Conservation (phyloP, 2,329 filamentous ascomycete species). For the Plectosphaerella cucumerina region DNA sequence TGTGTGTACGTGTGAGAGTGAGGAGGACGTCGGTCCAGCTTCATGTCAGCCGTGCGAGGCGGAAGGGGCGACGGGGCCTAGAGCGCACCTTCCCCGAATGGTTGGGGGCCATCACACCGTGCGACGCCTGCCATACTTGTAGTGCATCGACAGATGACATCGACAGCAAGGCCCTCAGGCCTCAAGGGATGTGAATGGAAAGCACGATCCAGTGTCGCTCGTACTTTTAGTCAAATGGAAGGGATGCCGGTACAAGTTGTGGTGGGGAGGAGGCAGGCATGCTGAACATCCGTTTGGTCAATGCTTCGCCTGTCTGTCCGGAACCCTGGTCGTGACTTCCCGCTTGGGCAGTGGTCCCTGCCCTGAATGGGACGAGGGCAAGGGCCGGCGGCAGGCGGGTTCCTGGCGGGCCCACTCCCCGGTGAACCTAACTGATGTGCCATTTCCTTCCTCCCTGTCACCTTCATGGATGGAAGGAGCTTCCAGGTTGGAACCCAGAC, state of each 20-base stretch:
- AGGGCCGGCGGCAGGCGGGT: neutral
- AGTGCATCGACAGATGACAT: too few relatives aligned
- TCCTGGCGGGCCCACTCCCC: slow-evolving; percentile 1
- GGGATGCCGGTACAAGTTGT: too few relatives aligned
- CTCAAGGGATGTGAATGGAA: neutral
- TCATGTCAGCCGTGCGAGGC: neutral
- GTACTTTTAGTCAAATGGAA: too few relatives aligned
- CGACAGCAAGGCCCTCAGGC: neutral
- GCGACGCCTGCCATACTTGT: neutral
- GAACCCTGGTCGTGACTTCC: neutral
- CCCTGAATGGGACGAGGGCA: neutral
- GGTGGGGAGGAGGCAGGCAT: neutral
- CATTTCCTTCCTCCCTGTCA: too few relatives aligned
- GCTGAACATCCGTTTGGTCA: neutral
- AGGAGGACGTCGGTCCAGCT: neutral
- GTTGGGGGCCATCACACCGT: neutral
- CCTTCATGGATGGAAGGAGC: too few relatives aligned
- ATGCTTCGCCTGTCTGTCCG: neutral
- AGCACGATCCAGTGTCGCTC: neutral
- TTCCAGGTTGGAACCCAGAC: too few relatives aligned
- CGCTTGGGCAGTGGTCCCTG: neutral
- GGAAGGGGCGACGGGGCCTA: neutral
- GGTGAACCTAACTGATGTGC: neutral
- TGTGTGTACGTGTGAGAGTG: neutral
- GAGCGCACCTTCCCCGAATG: neutral